phyloP scores from a whole-genome alignment of 345 rosid genomes.

The Ceriops zippeliana region DNA sequence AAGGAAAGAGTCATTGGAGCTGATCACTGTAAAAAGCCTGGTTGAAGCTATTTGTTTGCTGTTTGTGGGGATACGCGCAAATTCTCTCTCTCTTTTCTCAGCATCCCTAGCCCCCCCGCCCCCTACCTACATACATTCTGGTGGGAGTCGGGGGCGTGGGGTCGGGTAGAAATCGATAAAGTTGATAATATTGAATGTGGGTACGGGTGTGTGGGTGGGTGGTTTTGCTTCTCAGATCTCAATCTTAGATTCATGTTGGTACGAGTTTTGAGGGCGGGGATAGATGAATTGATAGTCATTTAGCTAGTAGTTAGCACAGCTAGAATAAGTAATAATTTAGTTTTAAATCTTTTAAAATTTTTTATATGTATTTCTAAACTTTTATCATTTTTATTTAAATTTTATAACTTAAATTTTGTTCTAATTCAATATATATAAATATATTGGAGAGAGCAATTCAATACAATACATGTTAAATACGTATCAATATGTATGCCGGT shows the following conservation, averaged over 20 bases:
- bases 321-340: too few species aligned
- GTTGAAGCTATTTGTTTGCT: constrained; percentile 34
- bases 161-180: constrained; percentile 32
- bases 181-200: constrained; percentile 15
- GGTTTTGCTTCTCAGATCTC: background rate
- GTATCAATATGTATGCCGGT: too few species aligned
- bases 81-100: background rate
- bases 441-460: too few species aligned
- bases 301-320: too few species aligned
- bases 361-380: too few species aligned
- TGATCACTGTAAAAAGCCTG: constrained; percentile 39
- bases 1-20: constrained; percentile 20
- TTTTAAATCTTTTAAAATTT: too few species aligned
- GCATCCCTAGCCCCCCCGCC: too few species aligned
- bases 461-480: too few species aligned
- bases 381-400: too few species aligned
- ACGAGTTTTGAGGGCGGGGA: background rate
- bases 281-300: background rate
- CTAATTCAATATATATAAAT: too few species aligned
- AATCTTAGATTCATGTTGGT: background rate
- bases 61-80: constrained; percentile 29
- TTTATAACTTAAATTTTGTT: too few species aligned
- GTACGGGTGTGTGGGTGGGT: background rate
- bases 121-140: background rate
- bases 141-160: constrained; percentile 15